Evolutionary conservation across 371 early-diverging fungal species (phyloP).

Genomic region (Actinomortierella ambigua): DNA sequence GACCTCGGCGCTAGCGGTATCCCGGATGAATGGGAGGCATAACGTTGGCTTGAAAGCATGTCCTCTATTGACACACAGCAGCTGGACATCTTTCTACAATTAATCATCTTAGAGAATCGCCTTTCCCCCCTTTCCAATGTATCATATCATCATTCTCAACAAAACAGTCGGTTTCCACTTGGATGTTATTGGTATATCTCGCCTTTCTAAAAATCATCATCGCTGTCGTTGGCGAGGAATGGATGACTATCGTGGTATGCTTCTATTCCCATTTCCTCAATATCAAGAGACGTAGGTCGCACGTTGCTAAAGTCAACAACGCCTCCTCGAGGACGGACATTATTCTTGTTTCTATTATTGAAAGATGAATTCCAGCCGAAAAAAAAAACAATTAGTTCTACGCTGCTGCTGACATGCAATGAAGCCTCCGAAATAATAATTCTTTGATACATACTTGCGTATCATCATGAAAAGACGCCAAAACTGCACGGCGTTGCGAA

Average conservation of each 20-base stretch:
- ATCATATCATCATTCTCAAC: too few relatives aligned
- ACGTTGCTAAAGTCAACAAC: constrained; percentile 38
- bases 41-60: too few relatives aligned
- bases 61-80: too few relatives aligned
- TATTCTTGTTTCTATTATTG: constrained; percentile 23
- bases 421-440: neutral
- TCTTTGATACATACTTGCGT: constrained; percentile 65
- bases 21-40: too few relatives aligned
- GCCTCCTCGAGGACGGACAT: constrained; percentile 29
- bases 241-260: constrained; percentile 5
- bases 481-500: constrained; percentile 74
- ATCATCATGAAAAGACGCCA: constrained; percentile 72
- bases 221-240: constrained; percentile 4
- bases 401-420: too few relatives aligned
- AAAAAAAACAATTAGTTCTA: neutral
- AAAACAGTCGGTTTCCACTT: too few relatives aligned
- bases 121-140: too few relatives aligned
- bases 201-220: constrained; percentile 10
- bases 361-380: neutral
- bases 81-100: too few relatives aligned
- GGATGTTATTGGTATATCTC: too few relatives aligned
- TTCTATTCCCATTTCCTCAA: constrained; percentile 29
- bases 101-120: too few relatives aligned
- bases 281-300: constrained; percentile 25
- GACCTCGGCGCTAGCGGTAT: constrained; percentile 18